phyloP scores from a whole-genome alignment of 768 basidiomycete species.

The Suillus discolor region DNA sequence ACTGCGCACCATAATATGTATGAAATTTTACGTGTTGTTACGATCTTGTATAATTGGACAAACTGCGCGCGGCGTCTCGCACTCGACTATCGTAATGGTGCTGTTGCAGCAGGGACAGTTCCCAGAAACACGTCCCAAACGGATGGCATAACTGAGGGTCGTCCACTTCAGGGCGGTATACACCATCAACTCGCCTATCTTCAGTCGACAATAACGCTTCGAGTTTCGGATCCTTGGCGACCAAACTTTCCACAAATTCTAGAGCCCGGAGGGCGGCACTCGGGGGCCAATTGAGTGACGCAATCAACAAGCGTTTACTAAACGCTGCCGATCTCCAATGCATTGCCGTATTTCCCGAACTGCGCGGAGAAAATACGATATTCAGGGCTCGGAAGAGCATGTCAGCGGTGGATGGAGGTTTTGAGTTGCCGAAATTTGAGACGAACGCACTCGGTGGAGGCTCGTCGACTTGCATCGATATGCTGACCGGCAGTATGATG shows the following conservation, averaged over 20 bases:
- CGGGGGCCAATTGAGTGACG: slow-evolving; percentile 82
- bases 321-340: slow-evolving; percentile 87
- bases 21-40: slow-evolving; percentile 30
- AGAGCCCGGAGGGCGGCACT: slow-evolving; percentile 64
- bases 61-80: slow-evolving; percentile 61
- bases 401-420: slow-evolving; percentile 50
- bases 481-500: slow-evolving; percentile 74
- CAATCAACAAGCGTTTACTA: slow-evolving; percentile 85
- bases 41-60: slow-evolving; percentile 48
- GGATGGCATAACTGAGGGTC: slow-evolving; percentile 85
- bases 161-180: slow-evolving; percentile 83
- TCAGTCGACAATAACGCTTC: slow-evolving; percentile 86
- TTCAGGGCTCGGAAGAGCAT: slow-evolving; percentile 87
- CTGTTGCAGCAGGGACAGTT: slow-evolving; percentile 65
- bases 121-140: slow-evolving; percentile 87
- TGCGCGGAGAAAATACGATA: slow-evolving; percentile 78
- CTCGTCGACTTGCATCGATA: slow-evolving; percentile 66
- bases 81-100: slow-evolving; percentile 71
- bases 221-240: slow-evolving; percentile 78
- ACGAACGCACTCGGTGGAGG: slow-evolving; percentile 36
- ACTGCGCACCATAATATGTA: slow-evolving; percentile 28
- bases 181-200: slow-evolving; percentile 81
- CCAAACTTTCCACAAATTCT: slow-evolving; percentile 69
- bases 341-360: slow-evolving; percentile 54
- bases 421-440: slow-evolving; percentile 28